phyloP scores from a whole-genome alignment of 768 basidiomycete species.

The Lentinula sp. region DNA sequence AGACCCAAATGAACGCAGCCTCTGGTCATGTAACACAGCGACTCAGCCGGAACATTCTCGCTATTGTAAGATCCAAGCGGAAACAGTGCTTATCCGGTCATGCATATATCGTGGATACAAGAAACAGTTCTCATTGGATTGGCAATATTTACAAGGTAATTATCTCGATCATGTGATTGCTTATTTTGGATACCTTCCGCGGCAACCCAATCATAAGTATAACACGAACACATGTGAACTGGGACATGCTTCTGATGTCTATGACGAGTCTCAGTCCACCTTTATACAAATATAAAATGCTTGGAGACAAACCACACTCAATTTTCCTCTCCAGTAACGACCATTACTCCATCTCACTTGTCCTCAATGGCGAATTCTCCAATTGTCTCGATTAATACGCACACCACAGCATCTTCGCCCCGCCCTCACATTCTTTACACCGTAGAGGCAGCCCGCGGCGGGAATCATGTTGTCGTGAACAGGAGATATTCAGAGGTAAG shows the following conservation, averaged over 20 bases:
- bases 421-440: conserved; percentile 42
- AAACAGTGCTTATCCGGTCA: background rate
- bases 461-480: conserved; percentile 22
- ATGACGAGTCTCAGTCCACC: background rate
- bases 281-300: background rate
- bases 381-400: conserved; percentile 27
- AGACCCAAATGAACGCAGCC: background rate
- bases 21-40: background rate
- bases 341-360: background rate
- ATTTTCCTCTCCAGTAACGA: background rate
- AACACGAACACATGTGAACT: background rate
- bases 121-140: too few relatives aligned
- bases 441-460: conserved; percentile 28
- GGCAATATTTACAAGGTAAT: too few relatives aligned
- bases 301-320: too few relatives aligned
- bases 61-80: background rate
- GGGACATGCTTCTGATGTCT: background rate
- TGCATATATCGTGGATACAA: background rate
- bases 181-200: background rate
- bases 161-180: background rate
- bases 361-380: background rate
- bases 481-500: conserved; percentile 42
- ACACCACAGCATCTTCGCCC: conserved; percentile 41
- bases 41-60: background rate
- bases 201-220: background rate